Base-by-base conservation (phyloP, 1,139 yeast species). In the Magnusiomyces paraingens region DNA sequence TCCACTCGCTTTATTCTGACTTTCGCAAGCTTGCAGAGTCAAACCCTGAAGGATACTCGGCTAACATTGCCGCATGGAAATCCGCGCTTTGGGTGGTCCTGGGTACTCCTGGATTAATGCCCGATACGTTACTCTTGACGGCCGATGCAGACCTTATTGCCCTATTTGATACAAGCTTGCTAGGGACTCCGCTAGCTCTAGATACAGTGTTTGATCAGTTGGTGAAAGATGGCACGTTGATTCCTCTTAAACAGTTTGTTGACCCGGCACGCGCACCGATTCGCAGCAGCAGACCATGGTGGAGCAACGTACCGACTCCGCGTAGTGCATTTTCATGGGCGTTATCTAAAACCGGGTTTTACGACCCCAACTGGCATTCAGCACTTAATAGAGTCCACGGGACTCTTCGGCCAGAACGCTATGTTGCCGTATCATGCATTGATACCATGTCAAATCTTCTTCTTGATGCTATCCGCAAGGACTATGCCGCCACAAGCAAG, bases 1-100 rank as follows among this genome's bases (percentile, higher is more conserved):
- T 83, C 50, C 73, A 75, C n/a, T 84, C 90, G 2, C 72, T 86
- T 42, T 86, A 81, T 63, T 79, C 86, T 12, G 80, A 85, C 65
- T 85, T 84, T 62, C 65, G 71, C 6, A 72, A 73, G 11, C 73
- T 81, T 40, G 72, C 74, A 61, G 77, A 74, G 10, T 62, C 77
- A 21, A 86, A 86, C 63, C 79, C 79, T 1, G 90, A 83, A 58
- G 94, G 94, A 1, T 85, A 73, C 60, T 79, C 75, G 41, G 93
- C 93, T 22, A 86, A 86, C 62, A 59, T 84, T n/a, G 66, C 68
- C 1, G 85, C 89, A 1, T 86, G 94, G 94, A 69, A 66, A 50
- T 58, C 63, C 2, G 67, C 72, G 2, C 62, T 77, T 14, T 47
- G 58, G 21, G 64, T 65, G 38, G 62, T 69, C 40, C 55, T 67